A percentile compares a stretch with the other conserved stretches of the same genome.
Conservation (phyloP, 2,329 filamentous ascomycete species). For the Geosmithia morbida region DNA sequence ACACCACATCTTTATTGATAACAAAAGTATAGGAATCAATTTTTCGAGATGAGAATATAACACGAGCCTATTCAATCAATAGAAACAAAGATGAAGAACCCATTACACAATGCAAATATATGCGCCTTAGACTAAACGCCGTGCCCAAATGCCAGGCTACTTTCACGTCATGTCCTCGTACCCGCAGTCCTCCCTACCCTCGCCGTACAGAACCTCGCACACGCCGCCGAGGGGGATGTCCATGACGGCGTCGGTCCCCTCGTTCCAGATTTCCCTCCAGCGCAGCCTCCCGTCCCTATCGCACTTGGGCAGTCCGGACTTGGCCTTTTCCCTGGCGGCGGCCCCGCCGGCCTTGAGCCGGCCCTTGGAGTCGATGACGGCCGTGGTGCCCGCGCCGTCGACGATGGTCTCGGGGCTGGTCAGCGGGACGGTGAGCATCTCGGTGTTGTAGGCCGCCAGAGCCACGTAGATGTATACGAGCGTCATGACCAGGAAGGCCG, state of each 20-base stretch:
- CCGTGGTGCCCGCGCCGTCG: slow-evolving; percentile 77
- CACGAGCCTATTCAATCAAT: not conserved
- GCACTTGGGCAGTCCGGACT: slow-evolving; percentile 19
- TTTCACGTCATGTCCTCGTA: slow-evolving; percentile 7
- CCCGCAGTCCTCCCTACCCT: slow-evolving; percentile 20
- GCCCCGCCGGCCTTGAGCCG: slow-evolving; percentile 23
- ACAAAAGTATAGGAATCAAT: too few relatives aligned
- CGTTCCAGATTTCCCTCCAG: slow-evolving; percentile 78
- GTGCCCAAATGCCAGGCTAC: not conserved
- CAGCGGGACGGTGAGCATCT: slow-evolving; percentile 72
- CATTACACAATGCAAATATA: too few relatives aligned
- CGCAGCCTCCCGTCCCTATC: slow-evolving; percentile 29
- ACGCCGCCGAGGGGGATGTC: slow-evolving; percentile 91
- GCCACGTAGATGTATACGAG: slow-evolving; percentile 91
- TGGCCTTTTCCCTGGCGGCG: not conserved
- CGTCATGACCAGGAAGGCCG: slow-evolving; percentile 76
- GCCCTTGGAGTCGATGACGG: slow-evolving; percentile 63
- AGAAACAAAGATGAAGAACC: too few relatives aligned
- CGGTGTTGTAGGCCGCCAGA: slow-evolving; percentile 79
- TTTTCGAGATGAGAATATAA: too few relatives aligned
- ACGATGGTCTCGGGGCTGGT: slow-evolving; percentile 76
- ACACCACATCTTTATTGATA: too few relatives aligned
- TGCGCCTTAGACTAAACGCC: too few relatives aligned
- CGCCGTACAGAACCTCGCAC: slow-evolving; percentile 84
- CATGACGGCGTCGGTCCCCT: slow-evolving; percentile 93